A percentile compares a stretch with the other conserved stretches of the same genome.
These are phyloP conservation scores for Musa schizocarpa DNA, from an alignment of 176 grass and related monocot genomes.

Conservation along the genomic window DNA sequence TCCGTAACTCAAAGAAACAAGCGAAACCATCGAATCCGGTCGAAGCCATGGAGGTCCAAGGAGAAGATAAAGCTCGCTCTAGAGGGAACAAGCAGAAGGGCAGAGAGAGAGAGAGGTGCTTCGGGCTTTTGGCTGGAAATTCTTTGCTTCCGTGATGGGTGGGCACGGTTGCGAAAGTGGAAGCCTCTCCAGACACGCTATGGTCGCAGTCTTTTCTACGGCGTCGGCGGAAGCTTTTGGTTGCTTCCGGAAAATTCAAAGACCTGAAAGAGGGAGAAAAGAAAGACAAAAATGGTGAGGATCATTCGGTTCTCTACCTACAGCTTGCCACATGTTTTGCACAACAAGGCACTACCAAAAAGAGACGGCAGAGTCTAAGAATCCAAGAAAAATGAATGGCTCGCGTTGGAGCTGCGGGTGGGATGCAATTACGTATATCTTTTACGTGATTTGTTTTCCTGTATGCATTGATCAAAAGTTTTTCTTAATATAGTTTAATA, in stretches of 20 bases:
- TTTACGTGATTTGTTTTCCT: too few relatives aligned
- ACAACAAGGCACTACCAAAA: not conserved
- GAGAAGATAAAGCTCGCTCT: too few relatives aligned
- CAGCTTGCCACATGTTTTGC: not conserved
- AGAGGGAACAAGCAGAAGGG: too few relatives aligned
- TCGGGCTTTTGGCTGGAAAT: not conserved
- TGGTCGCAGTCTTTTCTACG: not conserved
- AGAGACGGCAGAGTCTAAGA: not conserved
- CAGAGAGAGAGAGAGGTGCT: too few relatives aligned
- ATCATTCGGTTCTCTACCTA: not conserved
- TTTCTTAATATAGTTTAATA: too few relatives aligned
- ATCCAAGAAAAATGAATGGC: not conserved
- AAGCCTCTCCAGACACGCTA: not conserved
- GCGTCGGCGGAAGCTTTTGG: not conserved
- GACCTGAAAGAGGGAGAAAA: not conserved
- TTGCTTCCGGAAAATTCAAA: slow-evolving; percentile 3
- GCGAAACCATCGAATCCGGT: too few relatives aligned
- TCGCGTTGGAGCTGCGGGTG: not conserved
- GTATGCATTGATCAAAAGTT: too few relatives aligned
- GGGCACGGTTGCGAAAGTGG: not conserved
- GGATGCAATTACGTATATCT: too few relatives aligned
- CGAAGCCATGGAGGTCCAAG: too few relatives aligned
- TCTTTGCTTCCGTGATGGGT: not conserved
- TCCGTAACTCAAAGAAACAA: not conserved
- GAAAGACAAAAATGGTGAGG: not conserved